A percentile compares a stretch with the other conserved stretches of the same genome.
These are phyloP conservation scores for Penicillium sp. DNA, from an alignment of 2,329 filamentous ascomycete species.

Conservation along the genomic window DNA sequence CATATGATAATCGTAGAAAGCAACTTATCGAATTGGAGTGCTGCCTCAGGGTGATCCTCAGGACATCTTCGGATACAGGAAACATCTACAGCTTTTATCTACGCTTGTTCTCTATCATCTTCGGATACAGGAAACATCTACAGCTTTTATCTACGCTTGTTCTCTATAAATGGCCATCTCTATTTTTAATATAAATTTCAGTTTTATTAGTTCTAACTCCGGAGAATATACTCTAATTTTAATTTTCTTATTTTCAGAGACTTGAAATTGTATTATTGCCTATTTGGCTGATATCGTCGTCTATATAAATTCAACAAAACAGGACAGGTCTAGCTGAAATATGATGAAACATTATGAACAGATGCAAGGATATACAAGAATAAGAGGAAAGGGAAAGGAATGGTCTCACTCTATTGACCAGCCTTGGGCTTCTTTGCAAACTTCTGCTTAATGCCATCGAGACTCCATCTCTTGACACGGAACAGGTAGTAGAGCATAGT, in stretches of 20 bases:
- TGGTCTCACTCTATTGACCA: neutral
- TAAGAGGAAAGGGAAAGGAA: neutral
- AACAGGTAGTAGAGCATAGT: conserved; percentile 49
- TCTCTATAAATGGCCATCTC: too few species aligned
- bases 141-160: too few species aligned
- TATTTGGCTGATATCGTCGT: neutral
- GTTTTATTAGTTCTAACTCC: too few species aligned
- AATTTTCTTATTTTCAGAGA: neutral
- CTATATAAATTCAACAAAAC: neutral
- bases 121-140: too few species aligned
- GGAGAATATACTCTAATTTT: too few species aligned
- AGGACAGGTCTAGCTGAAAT: neutral
- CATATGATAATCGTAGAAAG: too few species aligned
- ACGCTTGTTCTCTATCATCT: too few species aligned
- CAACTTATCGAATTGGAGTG: neutral
- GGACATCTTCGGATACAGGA: too few species aligned
- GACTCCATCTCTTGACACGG: conserved; percentile 33
- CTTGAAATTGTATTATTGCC: neutral
- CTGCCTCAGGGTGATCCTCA: neutral
- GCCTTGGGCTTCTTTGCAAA: conserved; percentile 19
- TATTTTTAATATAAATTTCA: too few species aligned
- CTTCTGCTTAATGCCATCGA: conserved; percentile 19
- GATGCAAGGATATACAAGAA: neutral
- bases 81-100: too few species aligned
- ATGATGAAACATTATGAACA: neutral